These are phyloP conservation scores for Multifurca ochricompacta DNA, from an alignment of 768 basidiomycete genomes.

Conservation along the genomic window DNA sequence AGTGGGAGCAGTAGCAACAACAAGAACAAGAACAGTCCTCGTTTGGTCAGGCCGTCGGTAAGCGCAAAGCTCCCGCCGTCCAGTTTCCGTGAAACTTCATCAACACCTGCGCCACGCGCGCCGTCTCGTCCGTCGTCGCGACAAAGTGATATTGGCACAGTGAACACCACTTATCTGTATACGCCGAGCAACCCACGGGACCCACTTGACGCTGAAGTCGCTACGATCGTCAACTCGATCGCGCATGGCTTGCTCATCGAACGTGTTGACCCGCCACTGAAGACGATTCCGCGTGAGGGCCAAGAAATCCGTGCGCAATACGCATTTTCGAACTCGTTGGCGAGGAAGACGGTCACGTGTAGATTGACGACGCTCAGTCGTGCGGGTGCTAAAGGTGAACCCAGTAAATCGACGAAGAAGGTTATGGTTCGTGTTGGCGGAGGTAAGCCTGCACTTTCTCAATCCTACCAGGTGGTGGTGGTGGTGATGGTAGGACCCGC, in stretches of 20 bases:
- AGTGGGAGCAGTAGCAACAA: background rate
- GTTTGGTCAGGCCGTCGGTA: conserved; percentile 33
- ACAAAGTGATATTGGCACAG: conserved; percentile 36
- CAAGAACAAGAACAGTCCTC: conserved; percentile 30
- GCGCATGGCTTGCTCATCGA: conserved; percentile 72
- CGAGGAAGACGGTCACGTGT: conserved; percentile 70
- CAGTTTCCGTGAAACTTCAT: conserved; percentile 54
- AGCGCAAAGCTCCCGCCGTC: conserved; percentile 56
- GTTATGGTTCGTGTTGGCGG: conserved; percentile 90
- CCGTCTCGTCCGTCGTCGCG: conserved; percentile 59
- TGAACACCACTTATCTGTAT: conserved; percentile 51
- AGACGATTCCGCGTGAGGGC: conserved; percentile 54
- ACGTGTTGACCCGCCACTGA: conserved; percentile 72
- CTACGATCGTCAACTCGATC: conserved; percentile 63
- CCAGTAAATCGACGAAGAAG: conserved; percentile 54
- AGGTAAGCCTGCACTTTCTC: conserved; percentile 40
- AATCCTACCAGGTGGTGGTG: too few species aligned
- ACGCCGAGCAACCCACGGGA: conserved; percentile 59
- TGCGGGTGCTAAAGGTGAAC: conserved; percentile 34
- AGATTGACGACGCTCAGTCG: conserved; percentile 73
- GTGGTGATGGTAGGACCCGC: too few species aligned
- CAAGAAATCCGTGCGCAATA: conserved; percentile 83
- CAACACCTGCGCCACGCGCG: conserved; percentile 34
- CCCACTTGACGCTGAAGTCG: conserved; percentile 78
- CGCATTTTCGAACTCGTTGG: conserved; percentile 65